Base-by-base conservation (phyloP, 345 rosid species). In the Pistacia vera region DNA sequence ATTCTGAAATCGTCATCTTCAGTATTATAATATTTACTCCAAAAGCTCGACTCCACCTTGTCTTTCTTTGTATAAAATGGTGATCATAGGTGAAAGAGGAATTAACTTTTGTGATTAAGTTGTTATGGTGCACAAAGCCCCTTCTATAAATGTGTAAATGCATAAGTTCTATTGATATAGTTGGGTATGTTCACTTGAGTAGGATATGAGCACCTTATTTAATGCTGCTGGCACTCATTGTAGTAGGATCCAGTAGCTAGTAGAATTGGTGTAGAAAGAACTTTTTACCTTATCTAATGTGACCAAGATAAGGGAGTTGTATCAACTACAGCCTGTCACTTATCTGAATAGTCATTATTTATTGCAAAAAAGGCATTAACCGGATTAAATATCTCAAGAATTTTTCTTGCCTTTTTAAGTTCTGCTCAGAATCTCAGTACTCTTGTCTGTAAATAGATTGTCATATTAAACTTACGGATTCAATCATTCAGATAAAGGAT, bases 1-100 rank as follows among this genome's bases (percentile, higher is more conserved):
- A 63, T 33, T 51, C 35, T 73, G n/a, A 63, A 73, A 63, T 30
- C 69, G n/a, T 72, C 46, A 16, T 63, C 30, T 22, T 58, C 30
- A 12, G 7, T 17, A 11, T 51, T 49, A 25, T 44, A 25, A 68
- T 63, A n/a, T 16, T 11, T 25, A 36, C 46, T 64, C 57, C 38
- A 16, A 59, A 46, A 46, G 25, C 17, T 61, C 18, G 44, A 6
- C 20, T 55, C 36, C 48, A 16, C 7, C 35, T 8, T 5, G n/a
- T 38, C n/a, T 7, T 33, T 0, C 8, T 16, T 68, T 68, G 55
- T 44, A 49, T 36, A 67, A 36, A 18, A 67, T 30, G 72, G 9
- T 8, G 17, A 11, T 8, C 30, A 63, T 35, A 28, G 44, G 60
- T 3, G 11, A 33, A 49, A 51, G 48, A 49, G 44, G 41, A 51